A percentile compares a stretch with the other conserved stretches of the same genome.
phyloP scores from a whole-genome alignment of 345 rosid genomes.

The Rubroshorea leprosula region DNA sequence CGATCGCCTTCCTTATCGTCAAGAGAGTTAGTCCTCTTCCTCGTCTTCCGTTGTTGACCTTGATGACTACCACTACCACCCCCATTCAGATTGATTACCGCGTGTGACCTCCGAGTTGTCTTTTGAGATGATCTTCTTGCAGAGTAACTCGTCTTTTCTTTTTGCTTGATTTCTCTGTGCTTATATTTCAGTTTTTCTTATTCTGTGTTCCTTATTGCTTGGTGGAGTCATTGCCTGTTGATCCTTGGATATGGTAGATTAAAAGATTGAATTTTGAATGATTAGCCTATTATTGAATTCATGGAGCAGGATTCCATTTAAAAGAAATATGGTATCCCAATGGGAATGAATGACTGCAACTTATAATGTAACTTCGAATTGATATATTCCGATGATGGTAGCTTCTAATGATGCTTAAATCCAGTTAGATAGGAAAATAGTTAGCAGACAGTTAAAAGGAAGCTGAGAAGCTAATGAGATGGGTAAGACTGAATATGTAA shows the following conservation, averaged over 20 bases:
- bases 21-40: constrained; percentile 7
- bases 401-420: not conserved
- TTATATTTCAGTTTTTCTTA: not conserved
- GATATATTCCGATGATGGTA: too few relatives aligned
- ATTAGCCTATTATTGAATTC: not conserved
- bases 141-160: not conserved
- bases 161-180: not conserved
- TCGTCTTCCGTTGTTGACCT: constrained; percentile 24
- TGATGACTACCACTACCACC: constrained; percentile 34
- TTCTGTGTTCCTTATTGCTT: not conserved
- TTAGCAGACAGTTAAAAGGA: not conserved
- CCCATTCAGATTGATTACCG: constrained; percentile 43
- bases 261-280: not conserved
- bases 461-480: not conserved
- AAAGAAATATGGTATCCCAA: not conserved
- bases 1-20: not conserved
- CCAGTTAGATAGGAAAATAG: not conserved
- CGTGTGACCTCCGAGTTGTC: not conserved
- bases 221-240: not conserved
- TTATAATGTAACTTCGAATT: not conserved
- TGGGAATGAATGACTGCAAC: not conserved
- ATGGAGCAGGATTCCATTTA: not conserved
- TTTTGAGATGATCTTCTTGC: constrained; percentile 9
- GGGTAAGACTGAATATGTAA: not conserved
- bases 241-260: not conserved